Evolutionary conservation across 78 protist species (phyloP).

Genomic region (Protostelium mycophagum): DNA sequence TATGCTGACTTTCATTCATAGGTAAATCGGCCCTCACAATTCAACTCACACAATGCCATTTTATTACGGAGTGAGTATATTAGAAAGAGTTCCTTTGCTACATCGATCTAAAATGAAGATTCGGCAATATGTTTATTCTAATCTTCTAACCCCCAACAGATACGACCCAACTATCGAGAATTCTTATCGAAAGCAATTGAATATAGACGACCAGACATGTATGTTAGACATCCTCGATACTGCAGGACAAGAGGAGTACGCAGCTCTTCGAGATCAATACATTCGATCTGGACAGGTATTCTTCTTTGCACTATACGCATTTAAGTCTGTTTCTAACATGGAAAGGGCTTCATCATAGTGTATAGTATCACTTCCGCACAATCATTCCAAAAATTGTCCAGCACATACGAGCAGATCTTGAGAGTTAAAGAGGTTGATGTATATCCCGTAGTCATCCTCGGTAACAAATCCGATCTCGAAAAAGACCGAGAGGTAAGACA

Average conservation of each 20-base stretch:
- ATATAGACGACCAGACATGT: slow-evolving; percentile 75
- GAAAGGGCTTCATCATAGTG: background rate
- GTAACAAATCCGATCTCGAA: slow-evolving; percentile 63
- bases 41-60: background rate
- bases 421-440: slow-evolving; percentile 58
- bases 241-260: slow-evolving; percentile 98
- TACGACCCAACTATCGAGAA: slow-evolving; percentile 92
- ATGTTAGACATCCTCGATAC: slow-evolving; percentile 72
- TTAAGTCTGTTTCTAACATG: background rate
- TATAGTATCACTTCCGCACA: background rate
- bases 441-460: slow-evolving; percentile 50
- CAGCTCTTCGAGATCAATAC: slow-evolving; percentile 88
- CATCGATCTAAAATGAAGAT: too few relatives aligned
- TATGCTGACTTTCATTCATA: background rate
- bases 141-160: background rate
- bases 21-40: background rate
- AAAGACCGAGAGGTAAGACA: slow-evolving; percentile 17
- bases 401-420: slow-evolving; percentile 38
- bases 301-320: slow-evolving; percentile 88
- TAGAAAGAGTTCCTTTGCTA: too few relatives aligned
- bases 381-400: background rate
- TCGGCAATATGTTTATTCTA: background rate
- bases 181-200: slow-evolving; percentile 82
- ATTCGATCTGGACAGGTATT: slow-evolving; percentile 98
- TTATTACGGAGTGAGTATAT: background rate